Base-by-base conservation (phyloP, 2,329 filamentous ascomycete genomes). In the Zalaria obscura region DNA sequence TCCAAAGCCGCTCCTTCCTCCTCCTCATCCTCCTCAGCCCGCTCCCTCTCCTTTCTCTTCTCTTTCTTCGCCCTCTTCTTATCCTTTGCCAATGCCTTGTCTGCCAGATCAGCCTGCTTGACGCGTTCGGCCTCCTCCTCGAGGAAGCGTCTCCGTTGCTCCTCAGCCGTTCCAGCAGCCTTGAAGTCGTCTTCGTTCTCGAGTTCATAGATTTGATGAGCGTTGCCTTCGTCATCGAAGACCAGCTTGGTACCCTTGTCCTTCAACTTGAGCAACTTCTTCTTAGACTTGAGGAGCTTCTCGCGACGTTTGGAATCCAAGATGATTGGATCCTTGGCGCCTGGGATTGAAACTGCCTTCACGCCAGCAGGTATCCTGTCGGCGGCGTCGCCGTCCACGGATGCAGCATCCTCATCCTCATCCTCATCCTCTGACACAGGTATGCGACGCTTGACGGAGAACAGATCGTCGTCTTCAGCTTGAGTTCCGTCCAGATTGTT, bases 231-330 rank as follows among this genome's bases (percentile, higher is more conserved):
- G 38, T 94, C 88, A 63, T 96, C 89, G 59, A 89, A 98, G 4
- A 95, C 72, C 5, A 95, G 67, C 58, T 91, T 93, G 34, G 76
- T 80, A 8, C 85, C 83, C 56, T 81, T 83, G 55, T 86, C 84
- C 68, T 87, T 93, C 68, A 85, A 83, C 58, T 93, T 91, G 56
- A 86, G 73, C 49, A 95, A 75, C 62, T 93, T 83, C 64, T 93
- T 85, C 71, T 95, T 96, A 18, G 84, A 93, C 55, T 82, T 82
- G 49, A 96, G 75, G n/a, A 94, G 74, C 66, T 95, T 96, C 64
- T 94, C 89, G 50, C 87, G 80, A 25, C 91, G 85, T 61, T 96
- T 93, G 8, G 87, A 94, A 66, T 98, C 91, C 47, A 98, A 78
- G 18, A 94, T 67, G 36, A 94, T 70, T 2, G 84, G 76, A 27